A percentile compares a stretch with the other conserved stretches of the same genome.
These are phyloP conservation scores for Pseudevernia furfuracea DNA, from an alignment of 495 filamentous ascomycete genomes.

Conservation along the genomic window DNA sequence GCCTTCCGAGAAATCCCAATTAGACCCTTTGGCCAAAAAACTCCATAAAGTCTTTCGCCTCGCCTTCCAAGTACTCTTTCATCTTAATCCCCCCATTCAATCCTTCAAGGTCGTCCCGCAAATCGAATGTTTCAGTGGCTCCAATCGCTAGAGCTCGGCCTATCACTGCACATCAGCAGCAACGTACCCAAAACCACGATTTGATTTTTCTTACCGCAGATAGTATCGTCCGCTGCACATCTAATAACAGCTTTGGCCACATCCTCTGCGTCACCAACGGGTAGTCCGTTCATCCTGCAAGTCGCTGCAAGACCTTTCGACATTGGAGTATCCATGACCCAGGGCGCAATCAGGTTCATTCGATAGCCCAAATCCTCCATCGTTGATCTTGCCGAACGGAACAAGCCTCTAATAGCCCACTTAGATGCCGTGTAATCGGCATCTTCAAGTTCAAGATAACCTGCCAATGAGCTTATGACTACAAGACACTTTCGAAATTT, in stretches of 20 bases:
- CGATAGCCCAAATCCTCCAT: conserved; percentile 16
- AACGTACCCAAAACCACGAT: background rate
- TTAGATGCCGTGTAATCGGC: conserved; percentile 28
- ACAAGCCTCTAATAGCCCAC: conserved; percentile 31
- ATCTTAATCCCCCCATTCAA: conserved; percentile 11
- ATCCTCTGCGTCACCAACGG: conserved; percentile 11
- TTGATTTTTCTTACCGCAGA: conserved; percentile 1
- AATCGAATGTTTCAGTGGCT: conserved; percentile 10
- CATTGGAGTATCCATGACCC: conserved; percentile 23
- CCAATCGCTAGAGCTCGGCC: conserved; percentile 14
- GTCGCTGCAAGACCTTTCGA: background rate
- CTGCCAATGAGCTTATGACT: conserved; percentile 30
- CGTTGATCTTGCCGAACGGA: conserved; percentile 12
- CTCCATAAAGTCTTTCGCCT: conserved; percentile 7
- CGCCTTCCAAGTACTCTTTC: conserved; percentile 11
- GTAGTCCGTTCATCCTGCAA: background rate
- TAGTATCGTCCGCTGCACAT: conserved; percentile 10
- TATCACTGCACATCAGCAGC: background rate
- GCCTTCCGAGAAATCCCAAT: background rate
- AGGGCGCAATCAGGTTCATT: conserved; percentile 20
- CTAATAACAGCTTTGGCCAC: conserved; percentile 11
- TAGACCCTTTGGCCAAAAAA: conserved; percentile 3
- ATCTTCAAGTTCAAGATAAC: conserved; percentile 28
- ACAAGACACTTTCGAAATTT: conserved; percentile 20
- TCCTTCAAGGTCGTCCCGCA: conserved; percentile 17